Conservation (phyloP, 2,329 filamentous ascomycete species). For the Trichoderma asperellum region DNA sequence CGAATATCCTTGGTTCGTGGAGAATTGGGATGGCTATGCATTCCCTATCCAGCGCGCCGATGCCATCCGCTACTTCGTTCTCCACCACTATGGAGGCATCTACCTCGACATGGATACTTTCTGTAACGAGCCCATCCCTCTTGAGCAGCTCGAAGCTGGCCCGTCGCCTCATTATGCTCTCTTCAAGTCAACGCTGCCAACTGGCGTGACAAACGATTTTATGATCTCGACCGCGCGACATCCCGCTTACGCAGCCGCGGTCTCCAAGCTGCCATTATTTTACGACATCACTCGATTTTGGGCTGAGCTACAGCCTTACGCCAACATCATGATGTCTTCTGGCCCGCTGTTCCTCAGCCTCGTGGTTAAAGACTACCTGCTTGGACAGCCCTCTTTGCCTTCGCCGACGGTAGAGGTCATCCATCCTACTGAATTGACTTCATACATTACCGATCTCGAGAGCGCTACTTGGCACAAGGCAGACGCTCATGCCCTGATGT, state of each 20-base stretch:
- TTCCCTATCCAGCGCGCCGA: constrained; percentile 80
- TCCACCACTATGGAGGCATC: constrained; percentile 76
- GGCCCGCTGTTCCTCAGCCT: constrained; percentile 21
- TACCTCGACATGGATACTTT: constrained; percentile 74
- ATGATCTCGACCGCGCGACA: constrained; percentile 21
- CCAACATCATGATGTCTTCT: constrained; percentile 27
- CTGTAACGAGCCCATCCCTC: constrained; percentile 18
- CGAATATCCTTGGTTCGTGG: constrained; percentile 78
- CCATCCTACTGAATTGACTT: not conserved
- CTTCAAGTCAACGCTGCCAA: constrained; percentile 19
- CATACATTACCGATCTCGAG: constrained; percentile 24
- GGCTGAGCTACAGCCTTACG: constrained; percentile 18
- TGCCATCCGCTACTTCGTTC: constrained; percentile 77
- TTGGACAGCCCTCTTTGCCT: constrained; percentile 8
- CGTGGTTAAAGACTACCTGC: constrained; percentile 17
- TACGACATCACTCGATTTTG: constrained; percentile 22
- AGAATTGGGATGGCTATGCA: constrained; percentile 73
- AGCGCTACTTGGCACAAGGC: constrained; percentile 19
- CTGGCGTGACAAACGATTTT: constrained; percentile 18
- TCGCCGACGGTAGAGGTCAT: constrained; percentile 17
- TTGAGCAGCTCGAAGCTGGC: constrained; percentile 16
- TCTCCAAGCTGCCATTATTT: constrained; percentile 15
- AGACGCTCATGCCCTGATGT: constrained; percentile 21
- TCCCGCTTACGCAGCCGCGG: constrained; percentile 13
- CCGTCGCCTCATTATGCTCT: constrained; percentile 18